Evolutionary conservation across 2,329 filamentous ascomycete genomes (phyloP).

Genomic region (Thelonectria rubi): DNA sequence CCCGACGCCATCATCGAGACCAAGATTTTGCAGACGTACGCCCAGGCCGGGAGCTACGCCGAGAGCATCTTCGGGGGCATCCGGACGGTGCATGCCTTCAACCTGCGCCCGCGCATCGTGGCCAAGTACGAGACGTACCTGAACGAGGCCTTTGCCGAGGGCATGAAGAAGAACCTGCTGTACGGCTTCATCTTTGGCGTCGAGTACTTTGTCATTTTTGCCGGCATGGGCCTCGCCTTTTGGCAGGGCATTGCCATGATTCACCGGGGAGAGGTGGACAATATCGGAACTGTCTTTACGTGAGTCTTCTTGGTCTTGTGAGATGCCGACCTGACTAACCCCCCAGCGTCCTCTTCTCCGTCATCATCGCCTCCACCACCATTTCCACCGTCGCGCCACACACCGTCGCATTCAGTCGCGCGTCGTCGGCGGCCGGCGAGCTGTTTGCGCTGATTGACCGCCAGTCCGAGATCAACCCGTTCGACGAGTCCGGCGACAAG

Average conservation of each 20-base stretch:
- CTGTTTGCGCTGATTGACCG: slow-evolving; percentile 52
- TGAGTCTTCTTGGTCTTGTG: slow-evolving; percentile 17
- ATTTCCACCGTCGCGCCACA: slow-evolving; percentile 50
- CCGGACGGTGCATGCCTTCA: slow-evolving; percentile 55
- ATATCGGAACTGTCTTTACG: slow-evolving; percentile 52
- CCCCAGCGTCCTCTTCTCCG: slow-evolving; percentile 49
- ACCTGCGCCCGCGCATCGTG: slow-evolving; percentile 50
- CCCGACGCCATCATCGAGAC: slow-evolving; percentile 44
- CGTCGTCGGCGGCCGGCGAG: slow-evolving; percentile 47
- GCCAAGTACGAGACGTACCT: slow-evolving; percentile 52
- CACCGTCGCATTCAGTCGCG: slow-evolving; percentile 49
- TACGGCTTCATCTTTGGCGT: slow-evolving; percentile 51
- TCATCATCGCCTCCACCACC: slow-evolving; percentile 49
- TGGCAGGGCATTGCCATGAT: slow-evolving; percentile 55
- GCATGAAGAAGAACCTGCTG: slow-evolving; percentile 51
- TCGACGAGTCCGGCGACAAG: slow-evolving; percentile 40
- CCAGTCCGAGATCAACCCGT: slow-evolving; percentile 48
- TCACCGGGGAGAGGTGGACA: slow-evolving; percentile 47
- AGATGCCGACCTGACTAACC: background rate
- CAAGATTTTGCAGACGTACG: slow-evolving; percentile 48
- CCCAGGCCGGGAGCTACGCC: slow-evolving; percentile 47
- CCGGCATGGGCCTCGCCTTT: slow-evolving; percentile 55
- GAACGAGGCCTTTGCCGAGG: slow-evolving; percentile 46
- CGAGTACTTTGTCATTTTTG: slow-evolving; percentile 53
- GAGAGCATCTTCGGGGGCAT: slow-evolving; percentile 50